Evolutionary conservation across 129 eudicot genomes (phyloP), one percentile per base, ranked within the genome.

Genomic region (Chrysanthemum lavandulifolium): DNA sequence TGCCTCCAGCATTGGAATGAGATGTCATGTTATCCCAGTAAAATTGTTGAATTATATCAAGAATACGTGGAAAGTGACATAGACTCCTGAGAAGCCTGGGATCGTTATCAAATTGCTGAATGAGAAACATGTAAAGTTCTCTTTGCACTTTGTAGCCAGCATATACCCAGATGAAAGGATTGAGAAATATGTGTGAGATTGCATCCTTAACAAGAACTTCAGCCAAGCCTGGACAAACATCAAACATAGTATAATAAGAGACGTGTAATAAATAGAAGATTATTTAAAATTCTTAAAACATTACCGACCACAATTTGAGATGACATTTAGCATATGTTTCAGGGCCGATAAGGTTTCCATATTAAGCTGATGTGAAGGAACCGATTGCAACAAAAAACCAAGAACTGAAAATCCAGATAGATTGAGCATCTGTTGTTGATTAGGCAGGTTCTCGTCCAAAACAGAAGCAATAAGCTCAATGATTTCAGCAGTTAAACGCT

Each of bases 361-460:
- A 84, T 94, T 94, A 67, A 94, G 84, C 78, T 86, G 99, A 68
- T 84, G 81, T 15, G 93, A 82, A 40, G 96, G 96, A 78, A 90
- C 84, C 11, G 96, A 79, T 65, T 86, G 93, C 87, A 94, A 75
- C 71, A 94, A 75, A 63, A 88, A 94, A 25, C 97, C 99, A 78
- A 94, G 82, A 51, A 94, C 78, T 3, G 96, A 82, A 83, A 95
- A 88, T 74, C 99, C 99, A 71, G 99, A 95, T 72, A 90, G 90
- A 58, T 86, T 89, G 57, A 84, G 83, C 99, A 95, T 95, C 80
- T 95, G 99, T 33, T 95, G 99, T 72, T 95, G 99, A 83, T 95
- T 95, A 72, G 96, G 88, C 50, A 95, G 65, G 82, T 91, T 90
- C 52, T 95, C 99, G 76, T 95, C 97, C 19, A 95, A 78, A 73